Evolutionary conservation across 306 rosid genomes (phyloP), one percentile per base, ranked within the genome.

Genomic region (Coriaria nepalensis): DNA sequence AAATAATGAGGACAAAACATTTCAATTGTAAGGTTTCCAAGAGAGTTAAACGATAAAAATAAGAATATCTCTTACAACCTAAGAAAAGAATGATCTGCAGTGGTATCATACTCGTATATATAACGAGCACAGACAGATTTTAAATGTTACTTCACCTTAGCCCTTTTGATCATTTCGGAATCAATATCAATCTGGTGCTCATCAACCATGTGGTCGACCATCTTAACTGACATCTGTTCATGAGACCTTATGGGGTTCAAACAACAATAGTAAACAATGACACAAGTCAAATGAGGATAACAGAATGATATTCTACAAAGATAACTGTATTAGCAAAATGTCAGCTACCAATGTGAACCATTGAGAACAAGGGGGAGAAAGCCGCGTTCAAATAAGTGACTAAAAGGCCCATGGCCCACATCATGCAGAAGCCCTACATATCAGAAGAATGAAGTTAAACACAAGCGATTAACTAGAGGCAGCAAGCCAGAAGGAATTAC

Each of bases 391-490:
- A 81, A 88, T 70, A 88, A 54, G 80, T 88, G 97, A 71, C 97
- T 88, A 68, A 78, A 84, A 60, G 97, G 95, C 13, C 95, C 97
- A 52, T 88, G 97, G 52, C 97, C 97, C 43, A 88, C 75, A 72
- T 88, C 97, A 73, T 88, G 97, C 74, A 88, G 39, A 60, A 88
- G 97, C 47, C 97, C 97, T 88, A 60, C 34, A 71, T 56, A 61
- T 52, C 33, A 15, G 40, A 50, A 20, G 35, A 60, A 7, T 34
- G 4, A 6, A 43, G 33, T 40, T 33, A 7, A 15, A 38, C 6
- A 42, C 9, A 6, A 42, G 14, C 7, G 13, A 14, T 13, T 20
- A 38, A 38, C 20, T 52, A 2, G 33, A 53, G 42, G 42, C 40
- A 33, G 58, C 11, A 57, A 10, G 37, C 13, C 42, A 43, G 48